Conservation (phyloP, 192 early-diverging fungal species). For the Coemansia sp. region DNA sequence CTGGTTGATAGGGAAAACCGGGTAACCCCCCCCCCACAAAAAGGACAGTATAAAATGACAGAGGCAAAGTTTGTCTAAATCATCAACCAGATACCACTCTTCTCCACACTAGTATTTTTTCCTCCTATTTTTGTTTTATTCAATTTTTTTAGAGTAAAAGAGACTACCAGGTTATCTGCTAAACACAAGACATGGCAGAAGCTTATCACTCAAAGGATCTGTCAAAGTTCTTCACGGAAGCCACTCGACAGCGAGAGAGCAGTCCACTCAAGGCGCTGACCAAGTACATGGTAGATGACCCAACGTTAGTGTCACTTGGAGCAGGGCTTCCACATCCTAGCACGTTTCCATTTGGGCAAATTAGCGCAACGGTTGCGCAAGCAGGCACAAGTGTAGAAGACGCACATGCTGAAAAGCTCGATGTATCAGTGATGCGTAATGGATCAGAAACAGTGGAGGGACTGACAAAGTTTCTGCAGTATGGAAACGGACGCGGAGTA, state of each 20-base stretch:
- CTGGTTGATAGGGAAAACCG: too few relatives aligned
- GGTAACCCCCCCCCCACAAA: too few relatives aligned
- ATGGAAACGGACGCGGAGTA: conserved; percentile 60
- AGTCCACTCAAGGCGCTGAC: conserved; percentile 47
- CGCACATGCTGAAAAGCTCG: conserved; percentile 32
- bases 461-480: conserved; percentile 60
- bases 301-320: conserved; percentile 65
- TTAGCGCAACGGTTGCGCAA: conserved; percentile 57
- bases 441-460: conserved; percentile 15
- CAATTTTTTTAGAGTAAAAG: too few relatives aligned
- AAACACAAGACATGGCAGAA: conserved; percentile 11
- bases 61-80: neutral
- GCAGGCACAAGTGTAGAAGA: conserved; percentile 62
- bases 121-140: conserved; percentile 1
- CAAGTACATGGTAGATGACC: conserved; percentile 48
- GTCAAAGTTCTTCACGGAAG: conserved; percentile 40
- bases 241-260: conserved; percentile 32
- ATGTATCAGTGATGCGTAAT: conserved; percentile 9
- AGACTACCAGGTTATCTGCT: neutral
- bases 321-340: conserved; percentile 67
- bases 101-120: neutral
- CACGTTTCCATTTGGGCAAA: conserved; percentile 64
- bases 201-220: conserved; percentile 41
- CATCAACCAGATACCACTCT: neutral
- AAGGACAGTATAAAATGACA: too few relatives aligned